Evolutionary conservation across 139 green algal species (phyloP).

Genomic region (Chlorella sp.): DNA sequence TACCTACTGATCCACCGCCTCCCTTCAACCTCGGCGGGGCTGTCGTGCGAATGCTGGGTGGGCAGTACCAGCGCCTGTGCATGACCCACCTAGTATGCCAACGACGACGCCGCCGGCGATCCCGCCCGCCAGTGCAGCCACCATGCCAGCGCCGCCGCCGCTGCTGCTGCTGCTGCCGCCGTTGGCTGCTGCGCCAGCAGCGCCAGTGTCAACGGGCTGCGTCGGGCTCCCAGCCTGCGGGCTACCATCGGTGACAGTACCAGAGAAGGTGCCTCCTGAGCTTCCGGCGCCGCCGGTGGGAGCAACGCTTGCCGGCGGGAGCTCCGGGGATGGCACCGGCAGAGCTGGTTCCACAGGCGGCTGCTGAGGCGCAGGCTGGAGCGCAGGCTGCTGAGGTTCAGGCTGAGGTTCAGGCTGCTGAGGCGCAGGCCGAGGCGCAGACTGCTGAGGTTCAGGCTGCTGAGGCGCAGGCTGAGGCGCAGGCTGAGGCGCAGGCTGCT

Average conservation of each 20-base stretch:
- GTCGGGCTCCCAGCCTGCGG: too few species aligned
- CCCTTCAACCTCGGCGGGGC: neutral
- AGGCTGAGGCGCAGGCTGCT: neutral
- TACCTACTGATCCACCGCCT: neutral
- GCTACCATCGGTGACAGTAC: too few species aligned
- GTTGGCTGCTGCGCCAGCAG: neutral
- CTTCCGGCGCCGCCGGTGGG: neutral
- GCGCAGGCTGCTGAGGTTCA: neutral
- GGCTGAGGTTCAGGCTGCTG: neutral
- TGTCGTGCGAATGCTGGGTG: neutral
- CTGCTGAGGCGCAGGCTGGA: neutral
- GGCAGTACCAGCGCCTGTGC: too few species aligned
- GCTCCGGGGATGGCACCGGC: neutral
- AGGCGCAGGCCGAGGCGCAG: too few species aligned
- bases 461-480: neutral
- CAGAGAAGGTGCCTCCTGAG: neutral
- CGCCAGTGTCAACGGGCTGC: too few species aligned
- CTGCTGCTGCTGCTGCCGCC: neutral
- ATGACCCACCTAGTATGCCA: neutral
- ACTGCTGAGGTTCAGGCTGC: neutral
- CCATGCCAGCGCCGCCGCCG: neutral
- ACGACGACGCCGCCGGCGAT: slow-evolving; percentile 1
- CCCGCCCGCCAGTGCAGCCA: neutral
- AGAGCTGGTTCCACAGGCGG: neutral
- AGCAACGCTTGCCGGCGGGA: neutral